Evolutionary conservation across 257 asterid species (phyloP).

Genomic region (Catharanthus roseus): DNA sequence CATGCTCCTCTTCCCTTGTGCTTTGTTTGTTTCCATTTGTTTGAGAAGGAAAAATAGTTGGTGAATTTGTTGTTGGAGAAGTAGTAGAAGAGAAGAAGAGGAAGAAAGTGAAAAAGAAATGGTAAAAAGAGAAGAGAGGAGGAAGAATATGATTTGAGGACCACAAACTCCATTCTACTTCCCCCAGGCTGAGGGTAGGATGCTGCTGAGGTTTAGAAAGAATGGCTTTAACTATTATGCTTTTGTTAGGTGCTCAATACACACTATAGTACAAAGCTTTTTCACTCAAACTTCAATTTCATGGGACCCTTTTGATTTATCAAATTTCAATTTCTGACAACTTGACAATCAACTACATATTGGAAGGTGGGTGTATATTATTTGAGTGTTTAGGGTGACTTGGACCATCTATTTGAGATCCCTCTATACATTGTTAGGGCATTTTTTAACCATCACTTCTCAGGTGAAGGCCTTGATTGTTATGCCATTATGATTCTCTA

Average conservation of each 20-base stretch:
- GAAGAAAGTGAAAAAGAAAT: slow-evolving; percentile 31
- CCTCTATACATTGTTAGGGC: not conserved
- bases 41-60: slow-evolving; percentile 14
- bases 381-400: not conserved
- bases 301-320: slow-evolving; percentile 10
- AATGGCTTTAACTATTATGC: slow-evolving; percentile 1
- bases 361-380: not conserved
- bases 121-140: slow-evolving; percentile 27
- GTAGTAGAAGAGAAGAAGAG: slow-evolving; percentile 18
- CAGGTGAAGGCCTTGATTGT: not conserved
- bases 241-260: slow-evolving; percentile 12
- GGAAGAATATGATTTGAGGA: slow-evolving; percentile 49
- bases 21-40: slow-evolving; percentile 54
- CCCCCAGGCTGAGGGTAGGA: slow-evolving; percentile 16
- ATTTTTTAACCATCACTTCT: not conserved
- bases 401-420: too few species aligned
- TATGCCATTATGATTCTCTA: slow-evolving; percentile 10
- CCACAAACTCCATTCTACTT: slow-evolving; percentile 60
- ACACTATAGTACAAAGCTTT: not conserved
- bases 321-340: not conserved
- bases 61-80: slow-evolving; percentile 16
- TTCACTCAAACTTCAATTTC: slow-evolving; percentile 7
- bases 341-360: not conserved
- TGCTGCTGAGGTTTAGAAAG: slow-evolving; percentile 5
- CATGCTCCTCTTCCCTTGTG: slow-evolving; percentile 48